Base-by-base conservation (phyloP, 768 basidiomycete species). In the Pholiota conissans region DNA sequence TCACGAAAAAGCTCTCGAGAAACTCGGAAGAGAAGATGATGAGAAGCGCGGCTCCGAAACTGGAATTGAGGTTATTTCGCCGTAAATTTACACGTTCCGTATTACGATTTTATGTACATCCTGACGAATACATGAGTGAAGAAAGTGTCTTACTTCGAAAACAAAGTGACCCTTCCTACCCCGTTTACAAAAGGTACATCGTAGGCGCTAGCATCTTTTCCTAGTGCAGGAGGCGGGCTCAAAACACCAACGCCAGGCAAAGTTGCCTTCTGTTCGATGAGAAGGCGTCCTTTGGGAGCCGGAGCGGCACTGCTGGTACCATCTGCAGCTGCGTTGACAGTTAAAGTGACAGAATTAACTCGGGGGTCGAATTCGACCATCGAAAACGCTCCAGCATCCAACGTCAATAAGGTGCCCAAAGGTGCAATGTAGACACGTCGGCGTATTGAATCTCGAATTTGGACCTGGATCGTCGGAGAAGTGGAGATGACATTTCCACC, bases 381-480 rank as follows among this genome's bases (percentile, higher is more conserved):
- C 14, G 76, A 73, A 62, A 84, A 84, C 20, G 80, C 79, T 0
- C 83, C 83, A 16, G 83, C 79, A 56, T 84, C 82, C 39, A 83
- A 62, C 10, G 73, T 71, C 26, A 84, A 63, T 55, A 80, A 67
- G 26, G 75, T 70, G 14, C 77, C 80, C 26, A 83, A 69, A 1
- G 81, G 76, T 7, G 81, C 82, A 51, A 84, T 69, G 65, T 80
- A 84, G 7, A 84, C 76, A 30, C 81, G 72, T 49, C 81, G 75
- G 37, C 82, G 74, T 46, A 80, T 69, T 22, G 82, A 70, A 65
- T 84, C 83, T 49, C 71, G 73, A 24, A 79, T 64, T 55, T 77
- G 71, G 10, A 84, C 80, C 52, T 71, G 63, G 8, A 84, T 74
- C 1, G 72, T 72, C 3, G 77, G 73, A 18, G 75, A 73, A 24